Evolutionary conservation across 2,329 filamentous ascomycete species (phyloP).

Genomic region (Clonostachys rhizophaga): DNA sequence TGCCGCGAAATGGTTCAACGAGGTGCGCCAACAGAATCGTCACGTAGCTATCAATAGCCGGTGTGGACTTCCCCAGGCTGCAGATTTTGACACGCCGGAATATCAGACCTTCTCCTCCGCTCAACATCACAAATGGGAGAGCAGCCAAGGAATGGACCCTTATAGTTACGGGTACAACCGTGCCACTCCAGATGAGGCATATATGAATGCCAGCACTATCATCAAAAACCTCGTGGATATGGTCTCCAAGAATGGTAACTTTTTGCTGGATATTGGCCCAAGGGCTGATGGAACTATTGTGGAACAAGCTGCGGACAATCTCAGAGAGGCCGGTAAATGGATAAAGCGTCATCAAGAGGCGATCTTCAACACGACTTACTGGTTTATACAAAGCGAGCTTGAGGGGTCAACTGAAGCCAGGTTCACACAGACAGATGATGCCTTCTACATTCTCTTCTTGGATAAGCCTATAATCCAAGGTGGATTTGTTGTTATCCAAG

Average conservation of each 20-base stretch:
- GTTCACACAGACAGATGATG: constrained; percentile 45
- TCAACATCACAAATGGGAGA: constrained; percentile 55
- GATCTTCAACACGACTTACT: constrained; percentile 53
- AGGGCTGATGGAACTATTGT: constrained; percentile 49
- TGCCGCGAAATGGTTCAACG: constrained; percentile 34
- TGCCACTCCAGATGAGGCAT: constrained; percentile 39
- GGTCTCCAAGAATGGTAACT: constrained; percentile 49
- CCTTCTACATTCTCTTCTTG: constrained; percentile 46
- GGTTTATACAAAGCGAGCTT: constrained; percentile 39
- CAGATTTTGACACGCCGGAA: constrained; percentile 58
- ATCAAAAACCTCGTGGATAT: constrained; percentile 45
- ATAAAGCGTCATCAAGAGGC: constrained; percentile 47
- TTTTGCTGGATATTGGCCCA: constrained; percentile 52
- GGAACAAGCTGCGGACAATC: constrained; percentile 36
- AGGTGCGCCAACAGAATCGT: constrained; percentile 25
- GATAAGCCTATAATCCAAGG: constrained; percentile 28
- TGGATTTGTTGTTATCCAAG: constrained; percentile 30
- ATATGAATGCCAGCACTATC: constrained; percentile 46
- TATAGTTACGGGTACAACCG: constrained; percentile 56
- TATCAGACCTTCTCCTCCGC: constrained; percentile 29
- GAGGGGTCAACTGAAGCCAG: constrained; percentile 24
- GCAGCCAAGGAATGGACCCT: constrained; percentile 54
- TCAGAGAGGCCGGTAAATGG: constrained; percentile 48
- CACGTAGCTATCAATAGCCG: constrained; percentile 52
- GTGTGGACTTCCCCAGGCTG: constrained; percentile 43